Percentiles rank a stretch among this genome's conserved stretches.
Conservation (phyloP, 169 alveolate species). For the Ichthyophthirius multifiliis region DNA sequence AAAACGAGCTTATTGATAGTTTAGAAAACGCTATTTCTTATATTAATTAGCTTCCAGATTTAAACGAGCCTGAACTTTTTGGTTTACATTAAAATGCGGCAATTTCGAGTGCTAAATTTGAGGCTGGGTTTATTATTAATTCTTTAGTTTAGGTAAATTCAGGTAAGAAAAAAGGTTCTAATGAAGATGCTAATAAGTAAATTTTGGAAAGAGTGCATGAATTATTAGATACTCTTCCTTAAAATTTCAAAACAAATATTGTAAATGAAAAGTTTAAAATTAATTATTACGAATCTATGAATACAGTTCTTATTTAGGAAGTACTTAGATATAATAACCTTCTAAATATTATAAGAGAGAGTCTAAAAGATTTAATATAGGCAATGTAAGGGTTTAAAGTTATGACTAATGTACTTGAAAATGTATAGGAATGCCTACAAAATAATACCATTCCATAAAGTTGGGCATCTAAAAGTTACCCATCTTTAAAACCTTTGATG, state of each 20-base stretch:
- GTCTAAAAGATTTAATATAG: slow-evolving; percentile 21
- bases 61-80: slow-evolving; percentile 89
- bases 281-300: slow-evolving; percentile 86
- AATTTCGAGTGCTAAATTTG: slow-evolving; percentile 88
- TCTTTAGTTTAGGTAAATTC: slow-evolving; percentile 1
- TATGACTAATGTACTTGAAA: slow-evolving; percentile 39
- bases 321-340: slow-evolving; percentile 85
- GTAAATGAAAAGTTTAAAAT: slow-evolving; percentile 80
- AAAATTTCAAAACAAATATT: slow-evolving; percentile 69
- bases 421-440: slow-evolving; percentile 35
- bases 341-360: slow-evolving; percentile 28
- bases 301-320: slow-evolving; percentile 89
- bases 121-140: slow-evolving; percentile 70
- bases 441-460: slow-evolving; percentile 26
- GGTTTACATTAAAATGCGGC: slow-evolving; percentile 93
- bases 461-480: slow-evolving; percentile 54
- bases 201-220: slow-evolving; percentile 65
- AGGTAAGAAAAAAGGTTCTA: slow-evolving; percentile 27
- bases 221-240: slow-evolving; percentile 65
- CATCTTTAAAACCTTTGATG: slow-evolving; percentile 50
- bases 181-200: slow-evolving; percentile 67
- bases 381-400: slow-evolving; percentile 38
- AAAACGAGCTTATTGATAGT: slow-evolving; percentile 50
- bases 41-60: slow-evolving; percentile 61
- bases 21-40: slow-evolving; percentile 54